phyloP scores from a whole-genome alignment of 768 basidiomycete genomes.

The Amanita phalloides region DNA sequence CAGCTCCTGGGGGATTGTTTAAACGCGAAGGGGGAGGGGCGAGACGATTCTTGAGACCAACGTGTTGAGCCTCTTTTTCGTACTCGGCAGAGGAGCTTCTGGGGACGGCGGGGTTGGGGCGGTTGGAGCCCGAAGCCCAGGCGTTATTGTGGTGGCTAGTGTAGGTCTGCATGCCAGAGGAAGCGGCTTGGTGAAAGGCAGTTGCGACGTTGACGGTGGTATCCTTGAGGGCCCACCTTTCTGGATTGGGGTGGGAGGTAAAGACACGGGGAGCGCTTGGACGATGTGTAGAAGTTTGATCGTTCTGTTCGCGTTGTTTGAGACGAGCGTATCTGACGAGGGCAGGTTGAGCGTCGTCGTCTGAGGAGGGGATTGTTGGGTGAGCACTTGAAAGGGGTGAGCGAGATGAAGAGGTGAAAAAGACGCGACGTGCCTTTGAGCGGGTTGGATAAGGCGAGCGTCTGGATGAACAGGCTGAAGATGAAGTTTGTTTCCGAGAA shows the following conservation, averaged over 20 bases:
- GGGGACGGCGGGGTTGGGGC: conserved; percentile 37
- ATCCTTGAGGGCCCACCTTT: conserved; percentile 67
- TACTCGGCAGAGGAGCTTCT: conserved; percentile 77
- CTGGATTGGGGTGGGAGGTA: conserved; percentile 44
- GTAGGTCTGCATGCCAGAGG: conserved; percentile 23
- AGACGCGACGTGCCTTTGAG: conserved; percentile 5
- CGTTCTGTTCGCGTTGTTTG: conserved; percentile 31
- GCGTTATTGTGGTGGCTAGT: conserved; percentile 44
- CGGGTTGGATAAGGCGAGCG: background rate
- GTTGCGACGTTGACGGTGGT: conserved; percentile 82
- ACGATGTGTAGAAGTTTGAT: conserved; percentile 18
- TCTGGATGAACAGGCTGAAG: conserved; percentile 19
- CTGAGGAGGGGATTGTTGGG: conserved; percentile 38
- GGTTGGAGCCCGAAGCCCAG: conserved; percentile 56
- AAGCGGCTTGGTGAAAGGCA: conserved; percentile 68
- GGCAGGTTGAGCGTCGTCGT: conserved; percentile 27
- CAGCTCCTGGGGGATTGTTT: conserved; percentile 12
- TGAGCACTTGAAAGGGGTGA: conserved; percentile 47
- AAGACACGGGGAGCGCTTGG: conserved; percentile 32
- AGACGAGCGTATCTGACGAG: conserved; percentile 31
- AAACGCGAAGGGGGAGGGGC: conserved; percentile 49
- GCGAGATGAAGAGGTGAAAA: conserved; percentile 7
- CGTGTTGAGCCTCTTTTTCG: conserved; percentile 52
- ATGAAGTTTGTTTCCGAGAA: conserved; percentile 51
- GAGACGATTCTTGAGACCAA: conserved; percentile 39